Base-by-base conservation (phyloP, 805 yeast genomes). In the Schwanniomyces sp. region DNA sequence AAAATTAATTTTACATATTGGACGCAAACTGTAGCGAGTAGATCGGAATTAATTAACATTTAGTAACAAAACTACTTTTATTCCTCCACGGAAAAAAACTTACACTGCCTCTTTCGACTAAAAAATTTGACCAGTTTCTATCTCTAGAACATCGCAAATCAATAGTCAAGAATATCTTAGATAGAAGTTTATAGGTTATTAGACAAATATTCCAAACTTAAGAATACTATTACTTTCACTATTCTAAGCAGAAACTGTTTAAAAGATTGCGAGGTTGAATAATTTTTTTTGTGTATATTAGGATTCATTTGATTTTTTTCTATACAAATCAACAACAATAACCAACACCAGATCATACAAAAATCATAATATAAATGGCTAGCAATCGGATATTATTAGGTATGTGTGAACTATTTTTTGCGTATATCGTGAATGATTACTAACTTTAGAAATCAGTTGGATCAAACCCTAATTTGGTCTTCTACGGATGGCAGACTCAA, bases 401-500 rank as follows among this genome's bases (percentile, higher is more conserved):
- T 58, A 58, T 39, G 63, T 58, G 24, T 16, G n/a, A n/a, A 24
- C 5, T n/a, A 17, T 34, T 28, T 17, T 2, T 26, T 36, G 32
- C n/a, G 6, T 5, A 28, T 9, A n/a, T 9, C 4, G n/a, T 8
- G 37, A 5, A 4, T n/a, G 16, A 5, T 24, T 45, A 49, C 52
- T 49, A 49, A 49, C 49, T 12, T 25, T 27, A 44, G 38, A 16
- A 46, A 34, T 50, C 69, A 52, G 78, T 80, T 52, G 88, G 88
- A 27, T 61, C 72, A 8, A 80, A 78, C 61, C 83, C 88, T 28
- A 80, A 81, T 60, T 59, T 82, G 43, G 72, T 79, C 28, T 82
- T 80, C 62, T 84, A 84, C 61, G 76, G 78, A 14, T 81, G 85
- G 85, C 70, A 84, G 44, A 58, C 82, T 32, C 76, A 72, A 43